Base-by-base conservation (phyloP, 108 stramenopile species). In the Cylindrotheca fusiformis region DNA sequence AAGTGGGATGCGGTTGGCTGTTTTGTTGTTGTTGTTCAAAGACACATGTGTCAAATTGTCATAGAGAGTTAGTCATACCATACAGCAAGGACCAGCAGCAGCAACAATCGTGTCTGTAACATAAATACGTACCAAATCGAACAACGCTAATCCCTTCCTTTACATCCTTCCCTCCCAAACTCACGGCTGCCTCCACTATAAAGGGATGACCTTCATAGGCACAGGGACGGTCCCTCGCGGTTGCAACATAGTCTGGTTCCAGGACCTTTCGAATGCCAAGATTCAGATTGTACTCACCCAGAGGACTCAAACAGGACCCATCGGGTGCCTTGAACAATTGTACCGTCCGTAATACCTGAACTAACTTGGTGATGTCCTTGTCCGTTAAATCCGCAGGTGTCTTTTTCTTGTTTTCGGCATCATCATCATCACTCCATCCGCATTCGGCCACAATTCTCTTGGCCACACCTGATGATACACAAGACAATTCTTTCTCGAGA, bases 261-360 rank as follows among this genome's bases (percentile, higher is more conserved):
- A 95, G 58, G 27, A 96, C 96, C 67, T 97, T 97, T 19, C 82
- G 84, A 66, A 98, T 95, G 33, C 97, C 97, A 25, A 98, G 85
- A 59, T 91, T 92, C 27, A 98, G 75, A 68, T 98, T 98, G 84
- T 98, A 98, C 68, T 98, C 97, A 25, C 97, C 97, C 55, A 95
- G 80, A 0, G 96, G 96, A 28, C 80, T 81, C 27, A 98, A 73
- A 67, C 97, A 97, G 14, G 63, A 75, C 41, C 93, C 96, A 68
- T 94, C 93, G 5, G 96, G 97, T 26, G 88, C 78, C 66, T 90
- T 88, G 83, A 97, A 96, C 32, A 86, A 66, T 55, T 84, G 71
- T 3, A 88, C 76, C 20, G 76, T 83, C 24, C 89, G 69, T 27
- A 96, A 73, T 49, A 97, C 68, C 59, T 96, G 94, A 0, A 92